Evolutionary conservation across 1,284 basidiomycete genomes (phyloP).

Genomic region (Austroboletus novae-zelandiae): DNA sequence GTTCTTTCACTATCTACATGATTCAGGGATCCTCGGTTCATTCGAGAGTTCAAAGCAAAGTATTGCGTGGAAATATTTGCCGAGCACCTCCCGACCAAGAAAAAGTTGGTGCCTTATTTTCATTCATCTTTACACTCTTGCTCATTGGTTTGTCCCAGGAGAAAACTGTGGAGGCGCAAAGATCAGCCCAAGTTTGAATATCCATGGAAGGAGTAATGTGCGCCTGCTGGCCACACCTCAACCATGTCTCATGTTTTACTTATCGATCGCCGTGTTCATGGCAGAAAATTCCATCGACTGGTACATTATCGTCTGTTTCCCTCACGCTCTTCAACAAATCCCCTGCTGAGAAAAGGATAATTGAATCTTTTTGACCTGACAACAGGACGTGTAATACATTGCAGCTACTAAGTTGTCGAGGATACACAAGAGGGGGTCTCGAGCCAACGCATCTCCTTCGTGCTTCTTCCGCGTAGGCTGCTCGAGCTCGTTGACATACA

Average conservation of each 20-base stretch:
- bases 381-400: too few relatives aligned
- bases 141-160: constrained; percentile 45
- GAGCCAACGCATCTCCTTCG: too few relatives aligned
- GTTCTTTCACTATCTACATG: neutral
- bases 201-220: constrained; percentile 75
- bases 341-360: too few relatives aligned
- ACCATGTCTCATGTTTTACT: neutral
- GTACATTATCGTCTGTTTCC: too few relatives aligned
- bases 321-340: too few relatives aligned
- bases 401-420: too few relatives aligned
- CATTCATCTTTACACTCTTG: too few relatives aligned
- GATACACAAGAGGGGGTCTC: too few relatives aligned
- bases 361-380: too few relatives aligned
- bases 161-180: constrained; percentile 88
- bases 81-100: constrained; percentile 80
- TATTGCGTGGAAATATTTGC: constrained; percentile 85
- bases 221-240: neutral
- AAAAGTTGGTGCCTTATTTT: constrained; percentile 63
- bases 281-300: too few relatives aligned
- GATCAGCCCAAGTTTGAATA: constrained; percentile 84
- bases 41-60: constrained; percentile 88
- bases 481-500: too few relatives aligned
- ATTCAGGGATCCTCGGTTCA: constrained; percentile 90
- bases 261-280: neutral
- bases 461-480: too few relatives aligned